These are phyloP conservation scores for Apiotrichum laibachii DNA, from an alignment of 1,284 basidiomycete species.

Conservation along the genomic window DNA sequence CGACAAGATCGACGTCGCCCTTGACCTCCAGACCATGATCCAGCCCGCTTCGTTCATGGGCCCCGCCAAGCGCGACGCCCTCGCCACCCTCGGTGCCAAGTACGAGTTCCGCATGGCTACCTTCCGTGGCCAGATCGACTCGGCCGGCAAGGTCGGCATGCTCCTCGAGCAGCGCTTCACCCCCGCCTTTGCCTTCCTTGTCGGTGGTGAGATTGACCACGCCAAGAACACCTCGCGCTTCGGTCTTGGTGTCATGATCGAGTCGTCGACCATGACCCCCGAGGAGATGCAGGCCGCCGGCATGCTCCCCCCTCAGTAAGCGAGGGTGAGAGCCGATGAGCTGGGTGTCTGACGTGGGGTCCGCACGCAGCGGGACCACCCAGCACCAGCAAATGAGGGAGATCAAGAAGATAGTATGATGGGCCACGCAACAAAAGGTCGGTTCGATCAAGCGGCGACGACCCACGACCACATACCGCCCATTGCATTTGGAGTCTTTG, in stretches of 20 bases:
- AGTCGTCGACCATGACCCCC: constrained; percentile 55
- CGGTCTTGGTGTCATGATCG: constrained; percentile 94
- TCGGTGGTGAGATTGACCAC: constrained; percentile 97
- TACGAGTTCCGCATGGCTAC: constrained; percentile 93
- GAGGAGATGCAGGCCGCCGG: constrained; percentile 52
- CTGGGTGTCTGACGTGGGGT: background rate
- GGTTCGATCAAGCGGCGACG: too few species aligned
- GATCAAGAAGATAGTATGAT: background rate
- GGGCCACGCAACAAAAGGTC: too few species aligned
- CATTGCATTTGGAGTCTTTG: too few species aligned
- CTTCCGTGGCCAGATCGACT: constrained; percentile 89
- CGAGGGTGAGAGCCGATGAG: too few species aligned
- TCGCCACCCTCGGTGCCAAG: constrained; percentile 90
- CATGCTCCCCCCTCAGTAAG: constrained; percentile 40
- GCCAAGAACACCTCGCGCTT: constrained; percentile 94
- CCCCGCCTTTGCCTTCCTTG: constrained; percentile 89
- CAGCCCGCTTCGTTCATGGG: constrained; percentile 58
- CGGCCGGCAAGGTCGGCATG: constrained; percentile 88
- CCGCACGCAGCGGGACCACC: too few species aligned
- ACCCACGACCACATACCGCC: too few species aligned
- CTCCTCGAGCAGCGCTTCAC: constrained; percentile 94
- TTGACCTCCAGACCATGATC: constrained; percentile 82
- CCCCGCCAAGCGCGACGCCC: constrained; percentile 75
- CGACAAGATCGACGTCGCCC: constrained; percentile 98
- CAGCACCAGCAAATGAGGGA: too few species aligned